Base-by-base conservation (phyloP, 1,284 basidiomycete genomes). In the Pyrrhoderma noxium region DNA sequence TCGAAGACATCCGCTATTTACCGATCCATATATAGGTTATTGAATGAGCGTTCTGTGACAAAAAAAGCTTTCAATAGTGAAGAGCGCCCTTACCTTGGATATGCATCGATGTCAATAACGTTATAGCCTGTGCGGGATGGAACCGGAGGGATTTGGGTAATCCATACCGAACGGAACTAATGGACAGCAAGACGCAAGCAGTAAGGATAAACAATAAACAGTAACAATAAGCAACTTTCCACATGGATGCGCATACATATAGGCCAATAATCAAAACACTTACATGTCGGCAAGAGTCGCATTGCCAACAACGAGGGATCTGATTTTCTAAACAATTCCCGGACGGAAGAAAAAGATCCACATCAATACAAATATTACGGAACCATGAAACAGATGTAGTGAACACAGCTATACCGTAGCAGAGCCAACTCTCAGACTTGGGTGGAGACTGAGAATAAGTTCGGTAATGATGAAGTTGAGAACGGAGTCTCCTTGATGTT, bases 401-500 rank as follows among this genome's bases (percentile, higher is more conserved):
- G 0, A 14, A 43, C 39, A 40, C 5, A 22, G 63, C 5, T 77
- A 60, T 59, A 85, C 86, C 49, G 86, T 86, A 3, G 80, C 77
- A 22, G 86, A 83, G 1, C 85, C 85, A 31, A 89, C 86, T 18
- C 77, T 77, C n/a, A 89, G 65, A 52, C 75, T 70, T 0, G 85
- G 85, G 65, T 76, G 84, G 60, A 74, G 71, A 8, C 82, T 73
- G 39, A 74, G 65, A 61, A 89, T 67, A 35, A 87, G 69, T 41
- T 64, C 67, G 0, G 86, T 87, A 22, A 88, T 78, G 25, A 79
- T 68, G 18, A 88, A 64, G 14, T 77, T 77, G 0, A 89, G 69
- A 23, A 89, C 84, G 4, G 77, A 70, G 60, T 89, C 85, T 0
- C 86, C 85, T 2, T 88, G 67, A 63, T 85, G 82, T 61, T 89